phyloP scores from a whole-genome alignment of 306 rosid species.

The Corylus americana region DNA sequence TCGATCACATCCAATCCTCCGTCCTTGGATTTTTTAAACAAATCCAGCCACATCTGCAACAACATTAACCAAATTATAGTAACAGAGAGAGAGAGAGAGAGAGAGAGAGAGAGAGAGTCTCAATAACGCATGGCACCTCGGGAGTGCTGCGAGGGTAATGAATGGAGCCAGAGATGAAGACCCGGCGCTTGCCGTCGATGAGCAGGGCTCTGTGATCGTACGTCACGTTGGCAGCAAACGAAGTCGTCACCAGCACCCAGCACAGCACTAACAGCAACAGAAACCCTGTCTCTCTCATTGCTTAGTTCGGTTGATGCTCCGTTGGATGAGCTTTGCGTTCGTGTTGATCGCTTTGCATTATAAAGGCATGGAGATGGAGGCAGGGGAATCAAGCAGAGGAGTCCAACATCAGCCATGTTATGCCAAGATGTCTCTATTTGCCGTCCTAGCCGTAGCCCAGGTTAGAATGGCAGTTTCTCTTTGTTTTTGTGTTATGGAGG shows the following conservation, averaged over 20 bases:
- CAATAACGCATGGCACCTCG: slow-evolving; percentile 35
- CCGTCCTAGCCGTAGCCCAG: no score
- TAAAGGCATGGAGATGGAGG: slow-evolving; percentile 11
- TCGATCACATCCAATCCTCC: slow-evolving; percentile 96
- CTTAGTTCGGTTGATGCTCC: neutral
- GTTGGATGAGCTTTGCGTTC: neutral
- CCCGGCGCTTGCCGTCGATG: slow-evolving; percentile 75
- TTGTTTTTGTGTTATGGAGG: no score
- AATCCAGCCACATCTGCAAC: slow-evolving; percentile 94
- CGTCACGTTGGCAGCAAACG: slow-evolving; percentile 58
- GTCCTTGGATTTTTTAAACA: slow-evolving; percentile 83
- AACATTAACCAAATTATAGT: slow-evolving; percentile 11
- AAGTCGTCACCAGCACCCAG: slow-evolving; percentile 42
- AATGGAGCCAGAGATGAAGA: slow-evolving; percentile 86
- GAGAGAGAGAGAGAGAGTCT: neutral
- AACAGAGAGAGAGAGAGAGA: neutral
- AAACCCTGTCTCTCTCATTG: slow-evolving; percentile 46
- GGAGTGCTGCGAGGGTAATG: slow-evolving; percentile 99
- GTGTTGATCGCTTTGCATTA: slow-evolving; percentile 45
- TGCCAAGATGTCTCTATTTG: no score
- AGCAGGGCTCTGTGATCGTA: slow-evolving; percentile 86
- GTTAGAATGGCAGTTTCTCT: no score
- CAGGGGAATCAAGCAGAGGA: slow-evolving; percentile 30
- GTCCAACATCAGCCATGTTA: no score
- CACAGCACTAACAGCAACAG: slow-evolving; percentile 17